A percentile compares a stretch with the other conserved stretches of the same genome.
Evolutionary conservation across 2,329 filamentous ascomycete genomes (phyloP).

Genomic region (Thielaviopsis musarum): DNA sequence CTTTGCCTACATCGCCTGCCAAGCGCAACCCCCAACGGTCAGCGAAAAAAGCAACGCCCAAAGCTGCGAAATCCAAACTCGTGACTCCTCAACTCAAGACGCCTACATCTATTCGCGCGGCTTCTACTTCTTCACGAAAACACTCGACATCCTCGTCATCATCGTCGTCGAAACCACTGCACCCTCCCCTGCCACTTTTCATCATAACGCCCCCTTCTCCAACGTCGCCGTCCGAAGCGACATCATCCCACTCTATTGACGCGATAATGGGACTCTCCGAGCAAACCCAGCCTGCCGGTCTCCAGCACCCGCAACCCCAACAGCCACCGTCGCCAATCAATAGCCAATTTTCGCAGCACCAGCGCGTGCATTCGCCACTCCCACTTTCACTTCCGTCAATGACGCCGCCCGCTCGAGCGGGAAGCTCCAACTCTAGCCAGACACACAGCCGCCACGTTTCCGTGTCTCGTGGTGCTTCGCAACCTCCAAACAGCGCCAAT

Average conservation of each 20-base stretch:
- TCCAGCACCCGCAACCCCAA: slow-evolving; percentile 10
- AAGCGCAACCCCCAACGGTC: not conserved
- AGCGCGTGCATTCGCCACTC: slow-evolving; percentile 10
- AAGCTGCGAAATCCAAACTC: not conserved
- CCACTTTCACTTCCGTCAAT: slow-evolving; percentile 9
- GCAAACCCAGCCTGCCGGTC: slow-evolving; percentile 1
- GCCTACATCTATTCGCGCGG: not conserved
- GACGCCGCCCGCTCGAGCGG: slow-evolving; percentile 2
- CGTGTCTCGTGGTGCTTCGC: slow-evolving; percentile 9
- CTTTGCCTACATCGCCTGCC: not conserved
- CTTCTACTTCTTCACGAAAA: not conserved
- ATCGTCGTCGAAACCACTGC: not conserved
- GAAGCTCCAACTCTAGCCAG: slow-evolving; percentile 20
- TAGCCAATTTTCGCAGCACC: slow-evolving; percentile 6
- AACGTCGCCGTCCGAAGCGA: not conserved
- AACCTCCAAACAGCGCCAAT: not conserved
- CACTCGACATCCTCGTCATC: not conserved
- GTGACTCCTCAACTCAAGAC: not conserved
- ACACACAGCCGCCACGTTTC: slow-evolving; percentile 14
- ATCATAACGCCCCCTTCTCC: not conserved
- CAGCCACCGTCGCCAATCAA: slow-evolving; percentile 5
- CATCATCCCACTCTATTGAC: not conserved
- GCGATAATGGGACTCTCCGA: slow-evolving; percentile 7
- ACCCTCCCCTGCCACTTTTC: not conserved
- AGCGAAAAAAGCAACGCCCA: not conserved